Evolutionary conservation across 345 rosid genomes (phyloP), one percentile per base, ranked within the genome.

Genomic region (Adansonia digitata): DNA sequence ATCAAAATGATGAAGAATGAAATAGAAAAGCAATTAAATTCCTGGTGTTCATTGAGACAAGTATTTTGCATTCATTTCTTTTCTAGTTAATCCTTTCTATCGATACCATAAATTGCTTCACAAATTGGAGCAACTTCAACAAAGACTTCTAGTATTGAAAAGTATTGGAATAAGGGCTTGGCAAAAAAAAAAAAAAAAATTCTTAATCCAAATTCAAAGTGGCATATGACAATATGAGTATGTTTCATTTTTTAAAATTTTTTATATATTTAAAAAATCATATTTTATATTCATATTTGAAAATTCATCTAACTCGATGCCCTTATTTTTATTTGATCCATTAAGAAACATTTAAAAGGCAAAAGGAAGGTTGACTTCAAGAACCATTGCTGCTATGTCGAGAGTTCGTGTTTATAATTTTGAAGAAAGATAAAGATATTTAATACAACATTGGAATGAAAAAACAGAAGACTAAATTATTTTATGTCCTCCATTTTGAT

Each of bases 1-100:
- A 63, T 78, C 78, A 73, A 73, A 69, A 76, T 35, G 42, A 74
- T 68, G 64, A 66, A 26, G 51, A 75, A 63, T 53, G 18, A 49
- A 74, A 69, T 40, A 14, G 59, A 17, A 43, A 55, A 57, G 6
- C 74, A 72, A 72, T 72, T 64, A 65, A 46, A 29, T 11, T 74
- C 22, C 22, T 66, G 14, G n/a, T 31, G 57, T 17, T 22, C 43
- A 15, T 22, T 31, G 27, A 49, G 34, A 45, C 49, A 22, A 64
- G 24, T 64, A 35, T 55, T 7, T 45, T 39, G 27, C 3, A 7
- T 2, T 49, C 8, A 51, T 51, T n/a, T 12, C 52, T 42, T 59
- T 5, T 2, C 29, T 61, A 18, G 15, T 37, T 37, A 12, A 24
- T 31, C 40, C 26, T 22, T n/a, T 27, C 34, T 0, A 59, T 29